Percentiles rank a stretch among this genome's conserved stretches.
Evolutionary conservation across 352 stramenopile species (phyloP).

Genomic region (Aphanomyces astaci): DNA sequence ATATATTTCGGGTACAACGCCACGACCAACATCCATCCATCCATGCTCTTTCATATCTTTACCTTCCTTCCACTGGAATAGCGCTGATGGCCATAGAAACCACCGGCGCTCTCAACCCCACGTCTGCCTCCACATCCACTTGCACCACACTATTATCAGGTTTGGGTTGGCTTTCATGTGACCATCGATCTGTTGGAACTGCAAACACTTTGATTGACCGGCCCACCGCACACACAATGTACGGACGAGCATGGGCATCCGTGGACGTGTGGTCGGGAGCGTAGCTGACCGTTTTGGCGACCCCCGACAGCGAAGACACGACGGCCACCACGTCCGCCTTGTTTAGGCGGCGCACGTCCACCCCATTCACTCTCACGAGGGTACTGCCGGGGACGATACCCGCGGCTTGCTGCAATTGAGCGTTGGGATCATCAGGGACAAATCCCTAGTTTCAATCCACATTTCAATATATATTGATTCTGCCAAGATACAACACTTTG

Average conservation of each 20-base stretch:
- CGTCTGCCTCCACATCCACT: not conserved
- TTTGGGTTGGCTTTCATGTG: not conserved
- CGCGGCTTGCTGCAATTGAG: slow-evolving; percentile 27
- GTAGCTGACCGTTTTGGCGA: slow-evolving; percentile 48
- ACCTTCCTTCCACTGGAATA: slow-evolving; percentile 13
- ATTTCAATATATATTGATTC: no score
- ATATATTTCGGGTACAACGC: no score
- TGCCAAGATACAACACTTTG: no score
- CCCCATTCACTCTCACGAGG: slow-evolving; percentile 47
- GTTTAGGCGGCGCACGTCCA: slow-evolving; percentile 37
- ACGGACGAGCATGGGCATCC: no score
- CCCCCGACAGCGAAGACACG: slow-evolving; percentile 43
- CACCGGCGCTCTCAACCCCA: slow-evolving; percentile 8
- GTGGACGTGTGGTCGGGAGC: no score
- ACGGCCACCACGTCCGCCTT: slow-evolving; percentile 38
- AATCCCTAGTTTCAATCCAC: no score
- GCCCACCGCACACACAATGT: slow-evolving; percentile 1
- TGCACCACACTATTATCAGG: not conserved
- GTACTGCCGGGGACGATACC: slow-evolving; percentile 35
- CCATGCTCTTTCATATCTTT: no score
- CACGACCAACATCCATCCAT: no score
- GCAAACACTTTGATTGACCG: slow-evolving; percentile 6
- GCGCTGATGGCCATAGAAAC: not conserved
- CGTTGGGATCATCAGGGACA: slow-evolving; percentile 40
- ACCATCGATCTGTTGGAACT: not conserved